These are phyloP conservation scores for Pestalotiopsis sp. DNA, from an alignment of 2,329 filamentous ascomycete species.

Conservation along the genomic window DNA sequence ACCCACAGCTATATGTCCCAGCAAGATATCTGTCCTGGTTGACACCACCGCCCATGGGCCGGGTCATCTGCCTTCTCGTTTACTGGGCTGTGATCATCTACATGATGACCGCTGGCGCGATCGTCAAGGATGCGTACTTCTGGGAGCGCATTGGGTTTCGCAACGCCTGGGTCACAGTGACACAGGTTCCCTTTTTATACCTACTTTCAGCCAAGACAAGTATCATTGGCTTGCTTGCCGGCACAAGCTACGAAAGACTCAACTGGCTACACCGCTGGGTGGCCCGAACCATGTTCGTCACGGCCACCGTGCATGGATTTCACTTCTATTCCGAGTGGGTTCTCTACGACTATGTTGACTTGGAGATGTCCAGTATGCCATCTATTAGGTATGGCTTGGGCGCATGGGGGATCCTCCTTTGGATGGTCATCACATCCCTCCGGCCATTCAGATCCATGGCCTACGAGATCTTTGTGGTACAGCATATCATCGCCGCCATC, in stretches of 20 bases:
- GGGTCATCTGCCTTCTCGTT: slow-evolving; percentile 49
- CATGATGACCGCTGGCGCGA: slow-evolving; percentile 52
- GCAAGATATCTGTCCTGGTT: slow-evolving; percentile 51
- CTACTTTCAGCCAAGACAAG: slow-evolving; percentile 61
- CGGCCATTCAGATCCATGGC: slow-evolving; percentile 64
- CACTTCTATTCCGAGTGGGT: slow-evolving; percentile 69
- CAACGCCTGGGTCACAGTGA: slow-evolving; percentile 66
- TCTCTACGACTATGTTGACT: slow-evolving; percentile 55
- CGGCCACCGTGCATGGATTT: slow-evolving; percentile 67
- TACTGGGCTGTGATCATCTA: slow-evolving; percentile 62
- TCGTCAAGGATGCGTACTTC: slow-evolving; percentile 54
- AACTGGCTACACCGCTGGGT: slow-evolving; percentile 77
- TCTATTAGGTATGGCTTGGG: slow-evolving; percentile 67
- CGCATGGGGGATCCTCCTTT: slow-evolving; percentile 65
- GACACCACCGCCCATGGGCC: slow-evolving; percentile 59
- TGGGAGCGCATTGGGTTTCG: slow-evolving; percentile 68
- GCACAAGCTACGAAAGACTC: slow-evolving; percentile 66
- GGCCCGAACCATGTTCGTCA: slow-evolving; percentile 67
- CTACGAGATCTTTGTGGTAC: slow-evolving; percentile 70
- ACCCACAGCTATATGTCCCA: slow-evolving; percentile 54
- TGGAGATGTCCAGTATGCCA: slow-evolving; percentile 60
- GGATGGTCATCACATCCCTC: slow-evolving; percentile 64
- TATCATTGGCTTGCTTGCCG: slow-evolving; percentile 59
- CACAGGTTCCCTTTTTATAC: slow-evolving; percentile 64
- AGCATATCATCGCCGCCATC: slow-evolving; percentile 64